phyloP scores from a whole-genome alignment of 2,329 filamentous ascomycete genomes.

The Phyllosticta paracitricarpa region DNA sequence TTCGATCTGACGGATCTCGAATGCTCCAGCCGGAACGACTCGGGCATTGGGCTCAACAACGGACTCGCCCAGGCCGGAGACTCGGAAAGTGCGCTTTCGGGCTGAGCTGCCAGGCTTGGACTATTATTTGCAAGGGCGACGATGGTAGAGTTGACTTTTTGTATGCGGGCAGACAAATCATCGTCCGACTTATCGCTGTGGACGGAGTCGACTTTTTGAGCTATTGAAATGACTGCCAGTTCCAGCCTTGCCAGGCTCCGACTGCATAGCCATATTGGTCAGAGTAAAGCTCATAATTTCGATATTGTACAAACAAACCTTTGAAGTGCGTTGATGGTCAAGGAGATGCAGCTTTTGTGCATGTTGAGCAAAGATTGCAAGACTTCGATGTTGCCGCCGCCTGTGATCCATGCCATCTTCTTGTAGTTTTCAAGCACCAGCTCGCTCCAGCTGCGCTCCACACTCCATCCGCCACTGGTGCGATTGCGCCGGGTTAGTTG shows the following conservation, averaged over 20 bases:
- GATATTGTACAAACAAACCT: slow-evolving; percentile 18
- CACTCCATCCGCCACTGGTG: slow-evolving; percentile 30
- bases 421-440: slow-evolving; percentile 32
- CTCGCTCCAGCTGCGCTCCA: slow-evolving; percentile 36
- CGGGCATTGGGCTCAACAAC: slow-evolving; percentile 3
- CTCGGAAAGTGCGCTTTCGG: slow-evolving; percentile 3
- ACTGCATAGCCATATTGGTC: not conserved
- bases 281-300: not conserved
- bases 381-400: slow-evolving; percentile 32
- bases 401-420: slow-evolving; percentile 36
- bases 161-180: slow-evolving; percentile 19
- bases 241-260: slow-evolving; percentile 16
- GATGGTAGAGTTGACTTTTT: slow-evolving; percentile 23
- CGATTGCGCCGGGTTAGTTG: slow-evolving; percentile 34
- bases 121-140: slow-evolving; percentile 16
- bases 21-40: slow-evolving; percentile 2
- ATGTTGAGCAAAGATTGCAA: slow-evolving; percentile 33
- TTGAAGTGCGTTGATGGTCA: slow-evolving; percentile 33
- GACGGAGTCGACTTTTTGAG: slow-evolving; percentile 24
- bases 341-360: slow-evolving; percentile 31
- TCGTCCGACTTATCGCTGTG: slow-evolving; percentile 14
- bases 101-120: slow-evolving; percentile 8
- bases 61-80: slow-evolving; percentile 2
- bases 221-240: slow-evolving; percentile 21
- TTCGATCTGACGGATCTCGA: not conserved